Evolutionary conservation across 1,139 yeast genomes (phyloP), one percentile per base, ranked within the genome.

Genomic region (Sugiyamaella japonica): DNA sequence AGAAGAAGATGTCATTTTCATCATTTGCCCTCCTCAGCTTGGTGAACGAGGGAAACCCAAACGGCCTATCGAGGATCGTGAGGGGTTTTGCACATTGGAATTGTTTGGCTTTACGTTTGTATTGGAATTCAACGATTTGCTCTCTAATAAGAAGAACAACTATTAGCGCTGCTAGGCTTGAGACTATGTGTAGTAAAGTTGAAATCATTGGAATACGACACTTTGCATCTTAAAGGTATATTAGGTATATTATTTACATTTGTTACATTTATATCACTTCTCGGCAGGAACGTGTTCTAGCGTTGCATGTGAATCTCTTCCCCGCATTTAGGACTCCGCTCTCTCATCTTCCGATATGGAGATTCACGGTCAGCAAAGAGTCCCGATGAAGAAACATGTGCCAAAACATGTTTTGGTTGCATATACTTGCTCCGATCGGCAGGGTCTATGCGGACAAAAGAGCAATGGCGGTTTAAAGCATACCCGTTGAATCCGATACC

Each of bases 1-100:
- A 34, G 54, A 55, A 23, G 52, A 60, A 57, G 55, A 56, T 51
- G 52, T 61, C 48, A 58, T 49, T n/a, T 59, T 60, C 38, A 50
- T 50, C 32, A 58, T 50, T 32, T 4, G 47, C 47, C 16, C 25
- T 42, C 17, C 47, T 20, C 9, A 50, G 34, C 40, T 42, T 32
- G 53, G n/a, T 55, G 47, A 23, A 57, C 39, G 42, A 55, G 7
- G 39, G 53, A n/a, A 61, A 42, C 6, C 64, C 64, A 37, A 61
- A 56, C n/a, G 64, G 64, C 43, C 57, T 54, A 31, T 54, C 53
- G 39, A 48, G 13, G 3, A 45, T 40, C 1, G 51, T 44, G 37
- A 46, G 49, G 6, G 59, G 55, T 4, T 25, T 23, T 6, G 39
- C 54, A 34, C 53, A 52, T 7, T 54, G 56, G n/a, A 28, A 36